A percentile compares a stretch with the other conserved stretches of the same genome.
Evolutionary conservation across 2,329 filamentous ascomycete genomes (phyloP).

Genomic region (Lecanosticta acicola): DNA sequence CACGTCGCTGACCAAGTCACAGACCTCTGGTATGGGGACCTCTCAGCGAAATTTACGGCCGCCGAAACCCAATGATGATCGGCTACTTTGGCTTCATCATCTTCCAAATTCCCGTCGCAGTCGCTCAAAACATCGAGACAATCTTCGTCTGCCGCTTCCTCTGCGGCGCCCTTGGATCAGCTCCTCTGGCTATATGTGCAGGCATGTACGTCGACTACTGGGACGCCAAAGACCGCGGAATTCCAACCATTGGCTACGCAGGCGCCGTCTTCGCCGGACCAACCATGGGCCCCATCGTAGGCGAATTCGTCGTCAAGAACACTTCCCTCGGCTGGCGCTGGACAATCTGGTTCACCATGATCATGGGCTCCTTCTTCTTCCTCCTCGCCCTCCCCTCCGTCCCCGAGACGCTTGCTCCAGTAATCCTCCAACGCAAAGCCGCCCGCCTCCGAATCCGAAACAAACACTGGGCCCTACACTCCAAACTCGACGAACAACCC

Average conservation of each 20-base stretch:
- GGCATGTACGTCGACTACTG: constrained; percentile 45
- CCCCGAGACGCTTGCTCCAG: constrained; percentile 48
- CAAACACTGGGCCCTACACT: constrained; percentile 43
- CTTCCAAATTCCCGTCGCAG: constrained; percentile 51
- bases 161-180: constrained; percentile 47
- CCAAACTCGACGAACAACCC: constrained; percentile 41
- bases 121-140: constrained; percentile 49
- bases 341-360: constrained; percentile 52
- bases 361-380: constrained; percentile 42
- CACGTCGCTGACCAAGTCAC: too few species aligned
- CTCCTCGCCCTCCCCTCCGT: constrained; percentile 43
- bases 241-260: constrained; percentile 16
- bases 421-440: constrained; percentile 47
- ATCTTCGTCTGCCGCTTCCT: constrained; percentile 52
- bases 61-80: constrained; percentile 36
- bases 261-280: constrained; percentile 47
- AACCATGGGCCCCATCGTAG: constrained; percentile 38
- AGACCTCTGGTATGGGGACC: constrained; percentile 12
- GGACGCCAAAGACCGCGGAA: constrained; percentile 17
- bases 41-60: constrained; percentile 50
- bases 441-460: constrained; percentile 44
- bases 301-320: constrained; percentile 46
- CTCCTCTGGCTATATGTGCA: constrained; percentile 45
- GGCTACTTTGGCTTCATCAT: constrained; percentile 41
- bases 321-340: constrained; percentile 50